Base-by-base conservation (phyloP, 345 rosid species). In the Dimocarpus longan region DNA sequence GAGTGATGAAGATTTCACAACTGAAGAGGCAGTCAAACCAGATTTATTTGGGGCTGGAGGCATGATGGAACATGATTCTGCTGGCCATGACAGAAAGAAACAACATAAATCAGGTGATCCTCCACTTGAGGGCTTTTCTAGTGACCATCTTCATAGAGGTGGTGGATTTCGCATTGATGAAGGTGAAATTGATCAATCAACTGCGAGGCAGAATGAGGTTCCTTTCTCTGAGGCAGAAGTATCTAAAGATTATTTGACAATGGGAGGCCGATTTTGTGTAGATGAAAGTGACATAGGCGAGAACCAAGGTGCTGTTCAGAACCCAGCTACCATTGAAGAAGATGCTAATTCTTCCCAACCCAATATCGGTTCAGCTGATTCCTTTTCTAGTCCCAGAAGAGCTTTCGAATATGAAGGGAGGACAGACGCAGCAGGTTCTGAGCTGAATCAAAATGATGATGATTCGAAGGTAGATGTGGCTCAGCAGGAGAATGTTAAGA, bases 261-360 rank as follows among this genome's bases (percentile, higher is more conserved):
- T 77, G 7, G 99, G 97, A 73, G 95, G 95, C 0, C 97, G 97
- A 52, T 93, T 92, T 83, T 93, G 94, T 77, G 77, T 78, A n/a
- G 90, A 86, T 26, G 96, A 89, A 83, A 83, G 67, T 21, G 90
- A 86, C 46, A 75, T 24, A 40, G 59, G 13, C 0, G 48, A 82
- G 42, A 83, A 87, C 57, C 70, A 78, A 70, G 81, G 78, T 66
- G 81, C 71, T 74, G 77, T 77, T 69, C 37, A 44, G 42, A 73
- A 48, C 16, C 42, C 60, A 60, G 60, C 70, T 66, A 26, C 69
- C 43, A 71, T 18, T 15, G 15, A 68, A 19, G 72, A 77, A 43
- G 57, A 48, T 24, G 71, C 68, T 2, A 79, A 73, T 3, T 44
- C 82, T 22, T 70, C 80, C 19, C 40, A 68, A n/a, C 9, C 6